Conservation (phyloP, 345 rosid genomes). For the Citrus hindsii region DNA sequence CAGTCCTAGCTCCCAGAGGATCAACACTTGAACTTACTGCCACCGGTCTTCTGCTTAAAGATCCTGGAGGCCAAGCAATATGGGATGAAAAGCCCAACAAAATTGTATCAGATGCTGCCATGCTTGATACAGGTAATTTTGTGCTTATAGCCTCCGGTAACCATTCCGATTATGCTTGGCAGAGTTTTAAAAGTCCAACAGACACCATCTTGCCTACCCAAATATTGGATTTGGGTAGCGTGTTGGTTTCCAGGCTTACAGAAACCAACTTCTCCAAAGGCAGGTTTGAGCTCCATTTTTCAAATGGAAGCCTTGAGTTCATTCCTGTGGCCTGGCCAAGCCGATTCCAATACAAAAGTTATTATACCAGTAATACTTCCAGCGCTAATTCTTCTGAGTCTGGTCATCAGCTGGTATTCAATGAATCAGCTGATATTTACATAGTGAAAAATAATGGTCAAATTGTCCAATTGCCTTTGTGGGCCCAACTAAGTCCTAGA, state of each 20-base stretch:
- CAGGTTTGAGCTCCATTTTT: conserved; percentile 23
- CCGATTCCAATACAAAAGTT: neutral
- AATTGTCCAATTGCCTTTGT: neutral
- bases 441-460: neutral
- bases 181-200: conserved; percentile 37
- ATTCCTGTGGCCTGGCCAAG: conserved; percentile 16
- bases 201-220: conserved; percentile 41
- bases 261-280: conserved; percentile 21
- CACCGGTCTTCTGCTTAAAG: conserved; percentile 9
- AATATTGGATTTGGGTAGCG: conserved; percentile 13
- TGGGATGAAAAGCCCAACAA: conserved; percentile 5
- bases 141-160: conserved; percentile 21
- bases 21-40: conserved; percentile 23
- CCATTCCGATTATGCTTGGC: conserved; percentile 25
- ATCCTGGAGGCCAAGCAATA: conserved; percentile 11
- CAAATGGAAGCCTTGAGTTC: conserved; percentile 22
- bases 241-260: conserved; percentile 11
- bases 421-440: conserved; percentile 14
- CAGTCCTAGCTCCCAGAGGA: conserved; percentile 12
- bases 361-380: conserved; percentile 15
- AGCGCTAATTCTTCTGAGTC: conserved; percentile 2
- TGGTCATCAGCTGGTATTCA: conserved; percentile 13
- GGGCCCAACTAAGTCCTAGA: neutral
- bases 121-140: conserved; percentile 39
- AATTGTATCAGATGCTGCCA: conserved; percentile 9